Evolutionary conservation across 768 basidiomycete genomes (phyloP), one percentile per base, ranked within the genome.

Genomic region (Tricholoma matsutake): DNA sequence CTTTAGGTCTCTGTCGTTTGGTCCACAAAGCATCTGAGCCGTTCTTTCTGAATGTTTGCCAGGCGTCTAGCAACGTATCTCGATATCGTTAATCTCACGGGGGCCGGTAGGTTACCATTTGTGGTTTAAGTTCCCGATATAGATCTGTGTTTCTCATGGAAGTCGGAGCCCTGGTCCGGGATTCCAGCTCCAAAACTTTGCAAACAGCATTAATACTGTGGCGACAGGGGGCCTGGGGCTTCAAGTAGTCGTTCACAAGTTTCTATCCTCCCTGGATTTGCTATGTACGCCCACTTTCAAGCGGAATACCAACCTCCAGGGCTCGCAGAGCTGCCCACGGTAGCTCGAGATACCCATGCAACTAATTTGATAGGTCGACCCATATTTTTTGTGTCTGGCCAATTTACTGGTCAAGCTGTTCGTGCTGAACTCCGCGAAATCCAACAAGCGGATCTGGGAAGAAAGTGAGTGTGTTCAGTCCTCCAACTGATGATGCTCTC

Each of bases 381-480:
- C 4, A 83, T 87, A 49, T 76, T 75, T 61, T 90, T 86, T 65
- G 72, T 71, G 14, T 73, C 76, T 56, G 90, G 89, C 41, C 86
- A 85, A 63, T 86, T 89, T 69, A 74, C 80, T 49, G 87, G 86
- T 25, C 78, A 75, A 37, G 83, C 80, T 1, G 77, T 86, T 56
- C 81, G 84, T 32, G 81, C 80, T 67, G 79, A 83, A 69, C 75
- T 85, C 29, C 66, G 75, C 58, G 87, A 86, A 75, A 71, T 85
- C 11, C 87, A 89, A 65, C 85, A 86, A 61, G 86, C 87, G 5
- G 78, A 86, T 65, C 75, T 88, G 31, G 86, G 86, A n/a, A 75
- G 87, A 72, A 89, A 89, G 86, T 87, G 67, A 28, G 61, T 63
- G 22, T 63, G 22, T 32, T 62, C 41, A 28, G n/a, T 20, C 16